Conservation (phyloP, 345 rosid genomes). For the Boechera stricta region DNA sequence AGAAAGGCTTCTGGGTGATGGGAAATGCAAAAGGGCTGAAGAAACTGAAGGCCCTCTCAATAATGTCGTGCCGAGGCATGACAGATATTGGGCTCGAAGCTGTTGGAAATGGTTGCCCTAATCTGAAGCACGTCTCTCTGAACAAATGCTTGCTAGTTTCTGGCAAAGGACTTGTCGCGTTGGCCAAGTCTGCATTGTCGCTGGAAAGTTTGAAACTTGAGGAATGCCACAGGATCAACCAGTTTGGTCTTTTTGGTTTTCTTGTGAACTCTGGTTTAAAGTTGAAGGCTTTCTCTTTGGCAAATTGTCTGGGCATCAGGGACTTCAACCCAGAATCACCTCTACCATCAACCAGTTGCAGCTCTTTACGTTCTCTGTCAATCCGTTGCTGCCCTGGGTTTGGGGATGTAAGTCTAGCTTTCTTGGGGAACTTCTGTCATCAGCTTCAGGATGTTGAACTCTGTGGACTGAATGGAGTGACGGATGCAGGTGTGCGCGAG, state of each 20-base stretch:
- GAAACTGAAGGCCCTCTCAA: constrained; percentile 71
- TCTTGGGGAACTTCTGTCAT: constrained; percentile 79
- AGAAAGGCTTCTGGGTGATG: constrained; percentile 99
- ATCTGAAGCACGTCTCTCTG: constrained; percentile 66
- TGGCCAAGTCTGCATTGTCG: constrained; percentile 64
- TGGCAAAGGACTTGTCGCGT: constrained; percentile 77
- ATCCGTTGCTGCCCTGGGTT: constrained; percentile 84
- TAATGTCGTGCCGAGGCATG: constrained; percentile 74
- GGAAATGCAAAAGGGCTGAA: constrained; percentile 83
- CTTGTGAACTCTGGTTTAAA: constrained; percentile 64
- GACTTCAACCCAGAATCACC: constrained; percentile 58
- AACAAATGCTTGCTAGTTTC: constrained; percentile 68
- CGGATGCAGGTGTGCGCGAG: constrained; percentile 75
- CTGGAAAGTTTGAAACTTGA: constrained; percentile 84
- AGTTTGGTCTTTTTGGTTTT: constrained; percentile 72
- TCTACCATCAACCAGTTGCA: constrained; percentile 51
- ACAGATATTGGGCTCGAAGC: constrained; percentile 85
- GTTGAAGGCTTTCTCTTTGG: constrained; percentile 66
- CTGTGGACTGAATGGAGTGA: constrained; percentile 66
- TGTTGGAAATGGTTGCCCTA: constrained; percentile 84
- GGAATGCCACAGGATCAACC: constrained; percentile 97
- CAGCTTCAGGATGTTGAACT: constrained; percentile 70
- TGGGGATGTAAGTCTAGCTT: constrained; percentile 68
- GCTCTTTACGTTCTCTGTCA: constrained; percentile 63
- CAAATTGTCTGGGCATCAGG: constrained; percentile 71